Evolutionary conservation across 1,284 basidiomycete species (phyloP).

Genomic region (Fomitopsis palustris): DNA sequence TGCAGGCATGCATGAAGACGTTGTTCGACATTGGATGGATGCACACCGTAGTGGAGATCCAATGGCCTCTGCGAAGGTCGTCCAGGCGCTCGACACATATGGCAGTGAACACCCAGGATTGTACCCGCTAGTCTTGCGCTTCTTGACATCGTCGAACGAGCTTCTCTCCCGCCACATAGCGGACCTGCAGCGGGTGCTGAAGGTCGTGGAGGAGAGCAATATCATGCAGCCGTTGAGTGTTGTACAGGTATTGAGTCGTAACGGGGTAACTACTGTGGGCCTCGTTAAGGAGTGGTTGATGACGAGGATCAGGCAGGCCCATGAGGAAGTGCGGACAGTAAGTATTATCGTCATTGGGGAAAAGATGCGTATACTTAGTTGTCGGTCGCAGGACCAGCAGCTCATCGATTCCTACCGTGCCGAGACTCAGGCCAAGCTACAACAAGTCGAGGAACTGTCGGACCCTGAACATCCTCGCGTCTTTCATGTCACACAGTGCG

Average conservation of each 20-base stretch:
- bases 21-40: conserved; percentile 90
- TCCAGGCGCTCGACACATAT: conserved; percentile 72
- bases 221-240: conserved; percentile 89
- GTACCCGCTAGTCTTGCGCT: conserved; percentile 88
- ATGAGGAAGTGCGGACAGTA: conserved; percentile 78
- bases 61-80: conserved; percentile 62
- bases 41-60: conserved; percentile 44
- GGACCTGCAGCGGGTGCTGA: conserved; percentile 72
- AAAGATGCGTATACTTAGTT: not conserved
- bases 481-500: conserved; percentile 92
- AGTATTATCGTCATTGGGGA: conserved; percentile 26
- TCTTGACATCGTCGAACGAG: conserved; percentile 78
- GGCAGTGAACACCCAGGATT: conserved; percentile 71
- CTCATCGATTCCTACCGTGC: conserved; percentile 83
- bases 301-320: conserved; percentile 68
- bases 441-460: conserved; percentile 78
- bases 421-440: conserved; percentile 80
- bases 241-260: conserved; percentile 84
- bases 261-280: conserved; percentile 86
- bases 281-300: conserved; percentile 89
- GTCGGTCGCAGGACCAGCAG: conserved; percentile 64
- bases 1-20: conserved; percentile 94
- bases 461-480: conserved; percentile 78
- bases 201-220: conserved; percentile 72
- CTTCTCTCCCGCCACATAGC: conserved; percentile 65